Evolutionary conservation across 495 filamentous ascomycete genomes (phyloP).

Genomic region (Xylaria longipes): DNA sequence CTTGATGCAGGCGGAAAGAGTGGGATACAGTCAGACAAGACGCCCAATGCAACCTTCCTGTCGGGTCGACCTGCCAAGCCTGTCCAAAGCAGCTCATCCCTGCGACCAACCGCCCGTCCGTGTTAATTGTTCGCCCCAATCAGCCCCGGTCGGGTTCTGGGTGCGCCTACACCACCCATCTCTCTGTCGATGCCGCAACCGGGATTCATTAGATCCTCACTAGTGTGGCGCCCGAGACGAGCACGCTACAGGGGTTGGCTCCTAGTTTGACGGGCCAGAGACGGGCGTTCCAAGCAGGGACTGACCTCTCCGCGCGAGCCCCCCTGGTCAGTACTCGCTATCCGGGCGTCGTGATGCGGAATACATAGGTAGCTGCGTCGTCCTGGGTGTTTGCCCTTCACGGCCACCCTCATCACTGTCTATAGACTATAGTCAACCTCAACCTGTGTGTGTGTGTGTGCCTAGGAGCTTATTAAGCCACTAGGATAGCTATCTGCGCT

Average conservation of each 20-base stretch:
- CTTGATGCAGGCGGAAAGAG: background rate
- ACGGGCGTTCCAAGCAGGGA: constrained; percentile 13
- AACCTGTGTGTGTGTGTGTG: background rate
- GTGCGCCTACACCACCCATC: background rate
- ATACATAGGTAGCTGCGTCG: constrained; percentile 3
- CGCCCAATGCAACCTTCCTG: constrained; percentile 34
- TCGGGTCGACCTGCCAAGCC: constrained; percentile 43
- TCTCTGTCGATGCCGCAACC: constrained; percentile 7
- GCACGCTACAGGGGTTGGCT: background rate
- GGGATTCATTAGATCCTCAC: constrained; percentile 16
- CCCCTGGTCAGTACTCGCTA: background rate
- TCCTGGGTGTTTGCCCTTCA: background rate
- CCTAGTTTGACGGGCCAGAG: constrained; percentile 7
- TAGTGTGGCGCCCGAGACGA: constrained; percentile 16
- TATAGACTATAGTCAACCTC: background rate
- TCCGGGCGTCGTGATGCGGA: constrained; percentile 6
- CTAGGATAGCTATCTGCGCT: background rate
- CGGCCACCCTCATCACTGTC: background rate
- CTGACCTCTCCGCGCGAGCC: background rate
- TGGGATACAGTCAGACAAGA: constrained; percentile 29
- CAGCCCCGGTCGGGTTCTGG: background rate
- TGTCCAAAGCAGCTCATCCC: constrained; percentile 12
- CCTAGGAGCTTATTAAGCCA: background rate
- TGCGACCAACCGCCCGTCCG: background rate
- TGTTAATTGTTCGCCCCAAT: background rate